A percentile compares a stretch with the other conserved stretches of the same genome.
Evolutionary conservation across 768 basidiomycete species (phyloP).

Genomic region (Kwoniella sp.): DNA sequence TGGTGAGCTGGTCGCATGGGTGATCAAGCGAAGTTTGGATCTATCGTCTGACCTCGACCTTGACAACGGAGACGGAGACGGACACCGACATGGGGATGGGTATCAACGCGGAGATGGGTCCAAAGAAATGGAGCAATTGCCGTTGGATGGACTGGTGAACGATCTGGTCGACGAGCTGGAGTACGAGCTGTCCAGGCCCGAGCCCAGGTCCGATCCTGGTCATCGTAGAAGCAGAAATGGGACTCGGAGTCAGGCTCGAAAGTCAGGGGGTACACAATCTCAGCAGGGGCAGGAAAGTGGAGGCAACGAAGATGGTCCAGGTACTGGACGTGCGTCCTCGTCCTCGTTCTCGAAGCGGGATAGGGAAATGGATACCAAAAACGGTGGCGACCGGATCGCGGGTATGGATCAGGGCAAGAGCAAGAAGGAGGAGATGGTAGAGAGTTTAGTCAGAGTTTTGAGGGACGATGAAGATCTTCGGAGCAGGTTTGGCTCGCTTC

Average conservation of each 20-base stretch:
- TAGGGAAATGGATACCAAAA: background rate
- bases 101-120: background rate
- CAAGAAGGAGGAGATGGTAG: constrained; percentile 15
- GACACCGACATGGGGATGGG: too few relatives aligned
- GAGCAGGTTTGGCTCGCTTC: constrained; percentile 5
- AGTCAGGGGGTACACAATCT: too few relatives aligned
- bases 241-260: too few relatives aligned
- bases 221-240: background rate
- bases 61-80: background rate
- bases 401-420: background rate
- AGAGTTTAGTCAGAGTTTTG: constrained; percentile 14
- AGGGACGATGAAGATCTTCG: constrained; percentile 27
- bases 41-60: background rate
- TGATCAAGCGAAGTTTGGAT: background rate
- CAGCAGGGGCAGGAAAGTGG: background rate
- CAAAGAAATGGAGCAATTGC: background rate
- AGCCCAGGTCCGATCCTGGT: background rate
- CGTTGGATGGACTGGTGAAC: background rate
- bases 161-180: constrained; percentile 16
- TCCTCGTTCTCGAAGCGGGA: background rate
- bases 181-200: constrained; percentile 8
- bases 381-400: background rate
- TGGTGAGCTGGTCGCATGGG: background rate
- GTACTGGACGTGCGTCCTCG: background rate
- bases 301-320: background rate